A percentile compares a stretch with the other conserved stretches of the same genome.
Conservation (phyloP, 2,329 filamentous ascomycete species). For the Orbilia blumenaviensis region DNA sequence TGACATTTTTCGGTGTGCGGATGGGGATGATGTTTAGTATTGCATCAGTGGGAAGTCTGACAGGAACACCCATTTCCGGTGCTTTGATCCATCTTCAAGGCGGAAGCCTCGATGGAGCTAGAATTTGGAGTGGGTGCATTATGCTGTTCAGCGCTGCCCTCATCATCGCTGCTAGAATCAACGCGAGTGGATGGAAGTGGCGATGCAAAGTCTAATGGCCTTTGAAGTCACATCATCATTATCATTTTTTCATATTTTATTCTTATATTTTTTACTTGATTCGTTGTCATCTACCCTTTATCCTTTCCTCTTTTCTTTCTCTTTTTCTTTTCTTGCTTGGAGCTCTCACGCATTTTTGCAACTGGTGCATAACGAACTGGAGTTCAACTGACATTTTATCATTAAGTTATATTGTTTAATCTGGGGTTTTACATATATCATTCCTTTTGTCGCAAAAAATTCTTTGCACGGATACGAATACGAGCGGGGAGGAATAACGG, state of each 20-base stretch:
- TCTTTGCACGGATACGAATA: constrained; percentile 10
- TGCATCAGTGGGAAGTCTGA: constrained; percentile 67
- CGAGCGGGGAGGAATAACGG: constrained; percentile 8
- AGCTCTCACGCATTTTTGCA: constrained; percentile 31
- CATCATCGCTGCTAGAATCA: constrained; percentile 45
- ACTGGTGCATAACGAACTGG: constrained; percentile 53
- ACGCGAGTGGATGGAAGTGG: constrained; percentile 45
- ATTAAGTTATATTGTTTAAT: constrained; percentile 17
- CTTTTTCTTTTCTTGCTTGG: constrained; percentile 17
- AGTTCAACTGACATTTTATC: constrained; percentile 32
- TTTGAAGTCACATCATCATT: neutral
- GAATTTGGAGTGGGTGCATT: constrained; percentile 52
- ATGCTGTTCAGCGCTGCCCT: constrained; percentile 51
- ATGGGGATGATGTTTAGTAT: constrained; percentile 59
- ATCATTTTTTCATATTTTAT: neutral
- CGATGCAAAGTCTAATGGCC: constrained; percentile 44
- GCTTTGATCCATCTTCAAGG: constrained; percentile 63
- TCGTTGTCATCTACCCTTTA: neutral
- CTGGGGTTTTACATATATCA: neutral
- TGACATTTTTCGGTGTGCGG: constrained; percentile 50
- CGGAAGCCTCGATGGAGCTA: constrained; percentile 41
- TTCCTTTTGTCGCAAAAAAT: neutral
- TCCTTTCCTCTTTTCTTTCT: neutral
- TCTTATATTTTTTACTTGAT: too few relatives aligned
- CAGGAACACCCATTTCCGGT: constrained; percentile 68